Percentiles rank a stretch among this genome's conserved stretches.
These are phyloP conservation scores for Mycena filopes DNA, from an alignment of 768 basidiomycete species.

Conservation along the genomic window DNA sequence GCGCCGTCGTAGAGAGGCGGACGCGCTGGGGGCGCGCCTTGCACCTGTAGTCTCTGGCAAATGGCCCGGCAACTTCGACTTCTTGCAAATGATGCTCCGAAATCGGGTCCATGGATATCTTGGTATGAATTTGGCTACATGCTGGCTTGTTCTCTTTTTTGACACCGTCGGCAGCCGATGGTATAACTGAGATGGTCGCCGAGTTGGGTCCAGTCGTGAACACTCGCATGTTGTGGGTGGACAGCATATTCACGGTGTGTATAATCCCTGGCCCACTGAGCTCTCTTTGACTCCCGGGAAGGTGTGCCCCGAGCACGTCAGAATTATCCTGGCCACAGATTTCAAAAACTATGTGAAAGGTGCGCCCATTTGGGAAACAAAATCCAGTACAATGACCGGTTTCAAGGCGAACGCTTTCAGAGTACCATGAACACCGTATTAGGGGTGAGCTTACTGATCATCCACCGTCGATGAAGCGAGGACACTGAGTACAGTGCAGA, in stretches of 20 bases:
- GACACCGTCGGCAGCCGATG: constrained; percentile 9
- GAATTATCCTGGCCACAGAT: constrained; percentile 42
- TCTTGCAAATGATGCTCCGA: constrained; percentile 10
- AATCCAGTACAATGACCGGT: too few relatives aligned
- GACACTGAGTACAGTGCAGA: constrained; percentile 24
- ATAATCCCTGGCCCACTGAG: too few relatives aligned
- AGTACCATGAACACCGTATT: constrained; percentile 22
- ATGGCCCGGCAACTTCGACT: constrained; percentile 29
- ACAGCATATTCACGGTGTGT: constrained; percentile 30
- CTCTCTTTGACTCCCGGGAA: too few relatives aligned
- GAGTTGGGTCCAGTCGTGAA: constrained; percentile 30
- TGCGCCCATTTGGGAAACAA: too few relatives aligned
- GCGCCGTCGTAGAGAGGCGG: neutral
- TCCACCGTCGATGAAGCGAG: too few relatives aligned
- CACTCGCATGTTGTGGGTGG: constrained; percentile 20
- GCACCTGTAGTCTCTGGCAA: constrained; percentile 7
- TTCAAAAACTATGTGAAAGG: constrained; percentile 43
- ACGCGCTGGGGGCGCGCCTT: constrained; percentile 11
- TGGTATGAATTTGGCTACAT: too few relatives aligned
- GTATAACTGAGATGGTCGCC: neutral
- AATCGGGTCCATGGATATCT: constrained; percentile 9
- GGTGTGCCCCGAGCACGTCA: constrained; percentile 34
- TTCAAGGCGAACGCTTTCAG: constrained; percentile 36
- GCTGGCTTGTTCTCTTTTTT: too few relatives aligned
- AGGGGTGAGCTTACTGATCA: constrained; percentile 9